Evolutionary conservation across 495 filamentous ascomycete species (phyloP).

Genomic region (Tuber brumale): DNA sequence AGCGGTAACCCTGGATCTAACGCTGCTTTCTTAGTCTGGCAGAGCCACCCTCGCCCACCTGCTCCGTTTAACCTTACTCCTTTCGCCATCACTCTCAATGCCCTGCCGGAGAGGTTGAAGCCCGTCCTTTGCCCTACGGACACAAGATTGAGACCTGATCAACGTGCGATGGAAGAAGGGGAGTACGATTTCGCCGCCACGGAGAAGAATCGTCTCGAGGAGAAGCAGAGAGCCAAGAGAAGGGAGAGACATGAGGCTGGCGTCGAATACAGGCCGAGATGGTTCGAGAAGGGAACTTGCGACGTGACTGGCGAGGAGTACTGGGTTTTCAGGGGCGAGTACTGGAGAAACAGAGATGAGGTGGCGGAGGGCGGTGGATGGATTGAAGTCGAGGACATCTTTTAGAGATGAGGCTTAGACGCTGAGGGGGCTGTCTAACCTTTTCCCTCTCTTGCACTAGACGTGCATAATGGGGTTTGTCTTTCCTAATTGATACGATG

Average conservation of each 20-base stretch:
- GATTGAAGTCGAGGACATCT: slow-evolving; percentile 61
- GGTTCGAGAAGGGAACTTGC: slow-evolving; percentile 70
- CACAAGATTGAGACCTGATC: slow-evolving; percentile 81
- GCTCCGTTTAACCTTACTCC: slow-evolving; percentile 96
- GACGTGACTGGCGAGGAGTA: slow-evolving; percentile 79
- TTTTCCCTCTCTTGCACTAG: not conserved
- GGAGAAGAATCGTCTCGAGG: slow-evolving; percentile 93
- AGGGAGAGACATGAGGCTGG: slow-evolving; percentile 66
- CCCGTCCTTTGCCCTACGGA: slow-evolving; percentile 82
- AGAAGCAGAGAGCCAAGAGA: slow-evolving; percentile 77
- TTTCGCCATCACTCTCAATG: slow-evolving; percentile 90
- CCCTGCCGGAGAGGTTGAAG: slow-evolving; percentile 65
- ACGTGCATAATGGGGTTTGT: not conserved
- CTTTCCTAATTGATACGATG: not conserved
- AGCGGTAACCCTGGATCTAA: slow-evolving; percentile 48
- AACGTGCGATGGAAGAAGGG: slow-evolving; percentile 98
- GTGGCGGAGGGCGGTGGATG: slow-evolving; percentile 50
- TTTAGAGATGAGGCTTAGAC: slow-evolving; percentile 42
- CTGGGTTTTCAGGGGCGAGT: slow-evolving; percentile 81
- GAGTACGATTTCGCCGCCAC: slow-evolving; percentile 85
- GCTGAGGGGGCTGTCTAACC: not conserved
- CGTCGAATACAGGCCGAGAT: slow-evolving; percentile 74
- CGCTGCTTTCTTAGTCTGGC: slow-evolving; percentile 87
- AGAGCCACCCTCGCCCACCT: slow-evolving; percentile 69
- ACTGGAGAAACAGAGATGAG: slow-evolving; percentile 66